Evolutionary conservation across 495 filamentous ascomycete genomes (phyloP), one percentile per base, ranked within the genome.

Genomic region (Hypoxylon fuscum): DNA sequence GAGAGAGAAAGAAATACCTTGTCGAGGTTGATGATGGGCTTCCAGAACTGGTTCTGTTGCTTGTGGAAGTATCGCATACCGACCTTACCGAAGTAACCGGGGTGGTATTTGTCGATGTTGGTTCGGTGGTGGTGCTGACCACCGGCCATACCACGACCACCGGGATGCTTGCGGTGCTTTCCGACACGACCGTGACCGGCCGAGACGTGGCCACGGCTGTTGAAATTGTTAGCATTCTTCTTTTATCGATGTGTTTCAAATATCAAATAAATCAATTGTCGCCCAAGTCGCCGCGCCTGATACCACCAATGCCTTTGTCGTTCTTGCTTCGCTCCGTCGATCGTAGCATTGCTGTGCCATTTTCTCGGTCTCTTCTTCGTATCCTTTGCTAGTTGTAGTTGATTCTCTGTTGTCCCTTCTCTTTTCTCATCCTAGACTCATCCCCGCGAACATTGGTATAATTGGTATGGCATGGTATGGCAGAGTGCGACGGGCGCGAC

Each of bases 1-100:
- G 10, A 34, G 10, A 34, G 31, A 2, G n/a, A 10, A 34, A 10
- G 40, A 68, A 75, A 58, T 80, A 93, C 89, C 88, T 94, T 96
- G 77, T 96, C 91, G 70, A 96, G 79, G 80, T 96, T 96, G 87
- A 96, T 86, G 48, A 87, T 83, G 63, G 91, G 91, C 80, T 92
- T 95, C 93, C 93, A 97, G 86, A 90, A 91, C 66, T 92, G 88
- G 82, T 91, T 91, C 68, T 85, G 81, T 73, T 87, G 85, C 82
- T 91, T 91, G 84, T 96, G 92, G 89, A 96, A 90, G 84, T 95
- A 92, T 65, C 93, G 82, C 93, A 96, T 97, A 83, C 92, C 92
- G 60, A 96, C 92, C 83, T 96, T 97, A 79, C 93, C 93, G 81
- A 96, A 97, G 89, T 96, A 96, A 89, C 69, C 69, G 34, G 69